These are phyloP conservation scores for Hyphopichia burtonii DNA, from an alignment of 1,139 yeast genomes.

Conservation along the genomic window DNA sequence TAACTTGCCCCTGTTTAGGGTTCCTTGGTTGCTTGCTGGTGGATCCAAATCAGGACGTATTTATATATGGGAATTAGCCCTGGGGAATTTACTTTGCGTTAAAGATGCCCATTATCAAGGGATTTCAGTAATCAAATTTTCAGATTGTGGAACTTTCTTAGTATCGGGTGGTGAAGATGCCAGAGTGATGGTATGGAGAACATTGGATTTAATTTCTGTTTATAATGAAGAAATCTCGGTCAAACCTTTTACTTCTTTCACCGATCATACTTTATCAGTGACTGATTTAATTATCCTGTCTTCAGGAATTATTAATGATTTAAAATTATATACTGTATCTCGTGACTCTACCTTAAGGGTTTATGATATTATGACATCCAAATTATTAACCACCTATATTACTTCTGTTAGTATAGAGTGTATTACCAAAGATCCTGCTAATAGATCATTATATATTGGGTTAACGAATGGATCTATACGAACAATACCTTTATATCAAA, in stretches of 20 bases:
- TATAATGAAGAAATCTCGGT: constrained; percentile 18
- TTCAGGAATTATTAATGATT: constrained; percentile 52
- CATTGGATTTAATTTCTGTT: constrained; percentile 55
- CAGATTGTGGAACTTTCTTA: constrained; percentile 65
- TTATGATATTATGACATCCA: constrained; percentile 47
- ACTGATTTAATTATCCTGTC: constrained; percentile 57
- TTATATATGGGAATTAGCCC: constrained; percentile 81
- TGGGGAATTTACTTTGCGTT: constrained; percentile 72
- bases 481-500: constrained; percentile 53
- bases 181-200: constrained; percentile 72
- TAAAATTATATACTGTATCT: constrained; percentile 71
- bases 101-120: constrained; percentile 86
- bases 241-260: constrained; percentile 52
- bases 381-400: constrained; percentile 68
- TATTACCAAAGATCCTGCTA: constrained; percentile 77
- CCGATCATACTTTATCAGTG: constrained; percentile 76
- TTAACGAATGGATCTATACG: constrained; percentile 61
- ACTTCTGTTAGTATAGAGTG: constrained; percentile 57
- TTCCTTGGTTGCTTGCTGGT: constrained; percentile 72
- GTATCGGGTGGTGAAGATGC: constrained; percentile 83
- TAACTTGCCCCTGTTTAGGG: constrained; percentile 34
- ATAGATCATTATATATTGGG: constrained; percentile 73
- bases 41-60: constrained; percentile 72
- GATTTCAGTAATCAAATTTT: constrained; percentile 57
- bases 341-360: constrained; percentile 73